Evolutionary conservation across 805 yeast species (phyloP).

Genomic region (Priceomyces haplophilus): DNA sequence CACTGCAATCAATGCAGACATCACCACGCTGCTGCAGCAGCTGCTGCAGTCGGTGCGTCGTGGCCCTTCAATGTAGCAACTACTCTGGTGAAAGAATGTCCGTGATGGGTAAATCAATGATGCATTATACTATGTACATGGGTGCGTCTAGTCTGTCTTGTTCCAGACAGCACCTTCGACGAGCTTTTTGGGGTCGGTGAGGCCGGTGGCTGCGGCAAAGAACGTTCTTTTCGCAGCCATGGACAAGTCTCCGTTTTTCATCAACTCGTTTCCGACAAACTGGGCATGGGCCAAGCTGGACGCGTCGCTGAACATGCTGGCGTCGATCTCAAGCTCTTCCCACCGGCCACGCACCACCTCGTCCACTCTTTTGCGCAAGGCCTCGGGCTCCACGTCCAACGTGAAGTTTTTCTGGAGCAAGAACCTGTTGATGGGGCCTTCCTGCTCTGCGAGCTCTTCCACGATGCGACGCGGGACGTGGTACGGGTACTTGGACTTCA

Average conservation of each 20-base stretch:
- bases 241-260: constrained; percentile 28
- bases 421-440: constrained; percentile 26
- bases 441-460: constrained; percentile 12
- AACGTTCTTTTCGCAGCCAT: constrained; percentile 26
- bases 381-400: constrained; percentile 19
- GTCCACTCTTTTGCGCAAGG: constrained; percentile 23
- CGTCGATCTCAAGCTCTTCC: constrained; percentile 12
- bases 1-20: no score
- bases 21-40: no score
- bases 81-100: no score
- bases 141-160: constrained; percentile 7
- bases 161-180: constrained; percentile 28
- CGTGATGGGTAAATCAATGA: neutral
- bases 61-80: no score
- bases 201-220: constrained; percentile 30
- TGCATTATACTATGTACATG: constrained; percentile 6
- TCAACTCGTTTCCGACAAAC: constrained; percentile 16
- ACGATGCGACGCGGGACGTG: constrained; percentile 33
- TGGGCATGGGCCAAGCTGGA: constrained; percentile 12
- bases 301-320: constrained; percentile 6
- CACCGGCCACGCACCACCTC: constrained; percentile 33
- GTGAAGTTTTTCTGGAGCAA: constrained; percentile 30
- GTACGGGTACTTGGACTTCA: constrained; percentile 41
- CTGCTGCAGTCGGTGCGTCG: no score
- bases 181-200: constrained; percentile 22